Percentiles rank a stretch among this genome's conserved stretches.
Evolutionary conservation across 208 protist species (phyloP).

Genomic region (Wallacemonas sp.): DNA sequence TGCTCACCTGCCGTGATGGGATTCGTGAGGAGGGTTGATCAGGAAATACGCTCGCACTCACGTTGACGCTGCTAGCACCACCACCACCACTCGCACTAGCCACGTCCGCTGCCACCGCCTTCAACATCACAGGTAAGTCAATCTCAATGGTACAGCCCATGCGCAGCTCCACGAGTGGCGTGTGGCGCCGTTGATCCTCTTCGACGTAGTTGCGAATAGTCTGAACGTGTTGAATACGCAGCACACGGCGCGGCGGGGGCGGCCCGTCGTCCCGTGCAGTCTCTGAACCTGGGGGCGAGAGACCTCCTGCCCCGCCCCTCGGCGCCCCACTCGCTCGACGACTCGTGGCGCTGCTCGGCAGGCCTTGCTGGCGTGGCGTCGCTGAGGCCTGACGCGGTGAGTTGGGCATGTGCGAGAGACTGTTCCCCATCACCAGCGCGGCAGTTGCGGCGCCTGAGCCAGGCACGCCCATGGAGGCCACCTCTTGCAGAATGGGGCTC

Average conservation of each 20-base stretch:
- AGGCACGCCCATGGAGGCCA: neutral
- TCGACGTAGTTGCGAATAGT: constrained; percentile 65
- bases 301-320: neutral
- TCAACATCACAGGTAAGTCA: constrained; percentile 15
- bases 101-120: too few species aligned
- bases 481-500: constrained; percentile 12
- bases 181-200: constrained; percentile 16
- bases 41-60: too few species aligned
- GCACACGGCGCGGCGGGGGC: constrained; percentile 12
- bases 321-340: neutral
- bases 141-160: constrained; percentile 51
- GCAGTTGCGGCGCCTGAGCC: constrained; percentile 4
- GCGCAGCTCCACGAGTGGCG: constrained; percentile 60
- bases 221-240: constrained; percentile 60
- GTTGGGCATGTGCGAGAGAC: constrained; percentile 11
- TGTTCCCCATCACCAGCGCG: neutral
- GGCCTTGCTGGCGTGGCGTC: neutral
- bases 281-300: neutral
- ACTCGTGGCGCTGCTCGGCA: constrained; percentile 1
- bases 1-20: neutral
- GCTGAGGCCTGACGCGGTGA: neutral
- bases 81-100: too few species aligned
- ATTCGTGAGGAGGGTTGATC: too few species aligned
- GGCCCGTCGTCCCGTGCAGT: neutral
- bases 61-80: too few species aligned